phyloP scores from a whole-genome alignment of 805 yeast genomes.

The Danielia oregonensis region DNA sequence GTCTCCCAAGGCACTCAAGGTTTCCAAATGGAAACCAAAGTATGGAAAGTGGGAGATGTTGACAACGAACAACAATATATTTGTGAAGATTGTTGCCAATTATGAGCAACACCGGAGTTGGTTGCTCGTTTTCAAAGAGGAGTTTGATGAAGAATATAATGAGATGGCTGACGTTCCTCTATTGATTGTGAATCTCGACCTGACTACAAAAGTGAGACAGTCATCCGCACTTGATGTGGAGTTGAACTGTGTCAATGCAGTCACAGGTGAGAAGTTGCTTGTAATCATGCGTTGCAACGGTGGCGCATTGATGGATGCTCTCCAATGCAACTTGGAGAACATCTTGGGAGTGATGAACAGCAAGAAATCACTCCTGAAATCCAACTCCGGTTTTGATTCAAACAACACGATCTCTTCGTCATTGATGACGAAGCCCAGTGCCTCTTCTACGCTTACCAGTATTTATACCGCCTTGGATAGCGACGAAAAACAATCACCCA shows the following conservation, averaged over 20 bases:
- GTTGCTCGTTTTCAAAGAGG: constrained; percentile 41
- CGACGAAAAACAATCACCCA: background rate
- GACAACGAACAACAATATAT: constrained; percentile 33
- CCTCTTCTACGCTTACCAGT: constrained; percentile 20
- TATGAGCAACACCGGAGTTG: constrained; percentile 31
- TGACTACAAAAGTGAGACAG: constrained; percentile 24
- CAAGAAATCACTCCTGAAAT: constrained; percentile 5
- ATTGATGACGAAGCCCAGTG: constrained; percentile 25
- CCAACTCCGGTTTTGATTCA: constrained; percentile 16
- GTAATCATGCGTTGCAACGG: constrained; percentile 33
- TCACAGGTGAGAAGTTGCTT: constrained; percentile 24
- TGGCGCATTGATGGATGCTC: constrained; percentile 21
- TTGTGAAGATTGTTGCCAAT: constrained; percentile 37
- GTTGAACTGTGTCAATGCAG: constrained; percentile 28
- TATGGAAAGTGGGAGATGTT: constrained; percentile 45
- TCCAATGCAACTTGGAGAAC: constrained; percentile 25
- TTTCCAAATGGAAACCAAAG: constrained; percentile 40
- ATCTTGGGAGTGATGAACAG: constrained; percentile 22
- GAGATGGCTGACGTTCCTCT: constrained; percentile 36
- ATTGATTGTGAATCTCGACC: constrained; percentile 28
- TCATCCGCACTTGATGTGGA: constrained; percentile 40
- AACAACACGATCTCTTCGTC: constrained; percentile 33
- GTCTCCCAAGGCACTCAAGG: constrained; percentile 32
- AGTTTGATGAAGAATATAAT: constrained; percentile 24
- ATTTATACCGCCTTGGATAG: constrained; percentile 10